Base-by-base conservation (phyloP, 1,284 basidiomycete genomes). In the Agroathelia rolfsii region DNA sequence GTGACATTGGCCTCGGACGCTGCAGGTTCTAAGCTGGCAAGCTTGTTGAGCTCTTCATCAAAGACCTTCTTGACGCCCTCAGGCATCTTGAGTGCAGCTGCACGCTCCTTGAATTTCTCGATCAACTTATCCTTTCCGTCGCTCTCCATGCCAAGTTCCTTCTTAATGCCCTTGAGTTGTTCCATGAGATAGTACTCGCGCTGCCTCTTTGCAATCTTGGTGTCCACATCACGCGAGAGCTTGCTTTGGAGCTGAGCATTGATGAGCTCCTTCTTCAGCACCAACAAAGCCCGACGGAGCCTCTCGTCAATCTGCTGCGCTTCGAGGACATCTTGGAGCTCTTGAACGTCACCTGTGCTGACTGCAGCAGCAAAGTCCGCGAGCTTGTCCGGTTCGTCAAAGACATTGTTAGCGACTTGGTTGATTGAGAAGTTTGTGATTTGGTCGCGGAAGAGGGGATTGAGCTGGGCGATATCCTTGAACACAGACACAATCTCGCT, bases 161-260 rank as follows among this genome's bases (percentile, higher is more conserved):
- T 95, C 69, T 98, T 97, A 62, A 99, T 98, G 2, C 89, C 92
- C 60, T 95, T 96, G 41, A 98, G 74, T 61, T 98, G 95, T 58
- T 99, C 95, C 85, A 90, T 93, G 38, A 99, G 67, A 58, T 95
- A 97, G 53, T 95, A 97, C 63, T 98, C 95, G 39, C 93, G 69
- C 55, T 98, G 94, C 10, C 93, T 72, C 59, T 97, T 97, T 30
- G 90, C 90, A 41, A 98, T 96, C 67, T 96, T 96, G 64, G 66
- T 76, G 54, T 98, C 92, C 14, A 98, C 92, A 47, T 98, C 94
- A 24, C 88, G 75, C 9, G 84, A 82, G 39, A 98, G 86, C 62
- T 96, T 96, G 55, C 76, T 82, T 61, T 97, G 94, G 28, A 97
- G 63, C 55, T 97, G 90, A 0, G 92, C 92, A 48, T 96, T 97